phyloP scores from a whole-genome alignment of 2,329 filamentous ascomycete genomes.

The Lecanoromycetidae sp. region DNA sequence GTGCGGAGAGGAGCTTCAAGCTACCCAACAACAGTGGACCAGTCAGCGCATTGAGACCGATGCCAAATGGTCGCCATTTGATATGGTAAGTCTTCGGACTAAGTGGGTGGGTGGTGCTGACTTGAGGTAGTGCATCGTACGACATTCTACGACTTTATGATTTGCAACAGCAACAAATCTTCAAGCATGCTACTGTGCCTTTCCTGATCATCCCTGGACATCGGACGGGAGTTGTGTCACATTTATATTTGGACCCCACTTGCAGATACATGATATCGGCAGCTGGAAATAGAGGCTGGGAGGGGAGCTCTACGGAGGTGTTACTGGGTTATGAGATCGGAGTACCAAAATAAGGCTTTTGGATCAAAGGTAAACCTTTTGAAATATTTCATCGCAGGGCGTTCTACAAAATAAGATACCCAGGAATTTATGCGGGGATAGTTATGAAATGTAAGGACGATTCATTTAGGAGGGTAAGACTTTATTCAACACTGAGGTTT shows the following conservation, averaged over 20 bases:
- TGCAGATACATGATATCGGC: constrained; percentile 85
- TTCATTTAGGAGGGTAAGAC: too few species aligned
- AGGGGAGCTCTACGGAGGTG: constrained; percentile 79
- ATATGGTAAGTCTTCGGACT: constrained; percentile 52
- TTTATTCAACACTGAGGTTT: too few species aligned
- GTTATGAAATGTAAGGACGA: too few species aligned
- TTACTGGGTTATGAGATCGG: constrained; percentile 88
- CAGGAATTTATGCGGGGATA: neutral
- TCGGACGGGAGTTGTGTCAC: constrained; percentile 74
- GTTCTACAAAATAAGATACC: too few species aligned
- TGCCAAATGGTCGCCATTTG: constrained; percentile 86
- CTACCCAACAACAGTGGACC: constrained; percentile 83
- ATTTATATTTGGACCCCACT: constrained; percentile 75
- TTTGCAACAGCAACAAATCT: constrained; percentile 51
- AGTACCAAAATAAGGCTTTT: constrained; percentile 23
- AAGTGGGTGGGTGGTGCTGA: constrained; percentile 14
- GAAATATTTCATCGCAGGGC: too few species aligned
- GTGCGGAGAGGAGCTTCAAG: constrained; percentile 66
- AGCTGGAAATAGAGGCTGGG: constrained; percentile 89
- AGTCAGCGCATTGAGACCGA: constrained; percentile 75
- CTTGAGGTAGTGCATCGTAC: constrained; percentile 57
- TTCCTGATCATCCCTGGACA: constrained; percentile 95
- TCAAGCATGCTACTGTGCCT: constrained; percentile 68
- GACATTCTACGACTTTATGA: constrained; percentile 93
- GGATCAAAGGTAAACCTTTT: neutral